Base-by-base conservation (phyloP, 345 rosid genomes). In the Eutrema japonicum region DNA sequence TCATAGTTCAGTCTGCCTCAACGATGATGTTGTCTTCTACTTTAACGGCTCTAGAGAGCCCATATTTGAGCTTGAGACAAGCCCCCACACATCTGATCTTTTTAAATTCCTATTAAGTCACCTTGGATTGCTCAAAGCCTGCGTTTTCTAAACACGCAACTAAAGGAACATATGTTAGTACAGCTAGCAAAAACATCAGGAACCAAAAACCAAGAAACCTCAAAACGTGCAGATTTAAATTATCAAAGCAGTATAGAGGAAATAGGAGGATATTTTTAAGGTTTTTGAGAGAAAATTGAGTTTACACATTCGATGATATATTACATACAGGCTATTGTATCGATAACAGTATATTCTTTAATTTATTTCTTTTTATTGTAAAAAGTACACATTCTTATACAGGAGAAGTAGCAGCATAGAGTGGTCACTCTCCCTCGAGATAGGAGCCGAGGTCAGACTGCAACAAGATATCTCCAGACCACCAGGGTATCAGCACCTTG, bases 311-410 rank as follows among this genome's bases (percentile, higher is more conserved):
- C 27, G 40, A 49, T 46, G 42, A 51, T 75, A 67, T 54, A 37
- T 58, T 76, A 61, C 57, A 65, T 2, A 65, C 72, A 71, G 35
- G 56, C 72, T 77, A 58, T 35, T 50, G 68, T 30, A 71, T 50
- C 56, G 43, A 66, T 77, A 43, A 58, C 61, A 58, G 62, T 49
- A 58, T 12, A 64, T 42, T 65, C 65, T 52, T 46, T 30, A 5
- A 55, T 47, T 51, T 43, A 51, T 51, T 66, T 49, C 5, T 49
- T 38, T 65, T 77, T 71, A 77, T 77, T 65, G 57, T 27, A 66
- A 59, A 66, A 59, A 66, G 52, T 71, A 71, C 56, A 77, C 68
- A 66, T 66, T 77, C 56, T 71, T 65, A 14, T 51, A 71, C 73
- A 66, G 37, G 54, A 71, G 67, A 56, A 62, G 68, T 65, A 64